These are phyloP conservation scores for Panaeolus cyanescens DNA, from an alignment of 768 basidiomycete species.

Conservation along the genomic window DNA sequence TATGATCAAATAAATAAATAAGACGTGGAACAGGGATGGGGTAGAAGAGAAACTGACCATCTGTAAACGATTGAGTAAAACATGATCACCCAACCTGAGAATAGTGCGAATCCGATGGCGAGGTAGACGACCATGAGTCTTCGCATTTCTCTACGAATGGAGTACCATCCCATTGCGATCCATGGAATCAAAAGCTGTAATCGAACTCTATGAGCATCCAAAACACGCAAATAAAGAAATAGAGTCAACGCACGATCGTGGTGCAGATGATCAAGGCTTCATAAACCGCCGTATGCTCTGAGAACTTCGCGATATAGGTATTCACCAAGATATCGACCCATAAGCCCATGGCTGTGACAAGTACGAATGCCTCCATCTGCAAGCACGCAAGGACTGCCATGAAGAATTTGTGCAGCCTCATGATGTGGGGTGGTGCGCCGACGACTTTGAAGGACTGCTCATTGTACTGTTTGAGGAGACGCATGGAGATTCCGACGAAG, in stretches of 20 bases:
- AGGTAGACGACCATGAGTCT: constrained; percentile 45
- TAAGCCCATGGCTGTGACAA: constrained; percentile 50
- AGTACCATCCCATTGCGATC: constrained; percentile 58
- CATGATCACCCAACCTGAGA: constrained; percentile 42
- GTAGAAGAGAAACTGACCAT: constrained; percentile 29
- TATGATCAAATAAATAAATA: neutral
- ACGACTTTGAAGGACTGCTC: constrained; percentile 50
- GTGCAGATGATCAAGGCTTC: constrained; percentile 46
- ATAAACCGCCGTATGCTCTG: constrained; percentile 42
- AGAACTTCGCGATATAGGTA: constrained; percentile 44
- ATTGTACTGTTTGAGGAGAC: constrained; percentile 50
- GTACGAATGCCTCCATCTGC: constrained; percentile 55
- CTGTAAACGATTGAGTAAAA: constrained; percentile 47
- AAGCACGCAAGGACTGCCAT: constrained; percentile 55
- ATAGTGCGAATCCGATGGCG: constrained; percentile 36
- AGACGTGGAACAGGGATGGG: neutral
- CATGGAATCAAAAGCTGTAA: constrained; percentile 51
- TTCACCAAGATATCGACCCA: constrained; percentile 58
- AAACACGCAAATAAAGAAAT: neutral
- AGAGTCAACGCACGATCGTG: constrained; percentile 36
- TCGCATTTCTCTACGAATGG: constrained; percentile 49
- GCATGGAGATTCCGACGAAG: constrained; percentile 44
- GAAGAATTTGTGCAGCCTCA: constrained; percentile 55
- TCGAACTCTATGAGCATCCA: neutral
- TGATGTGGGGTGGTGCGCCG: constrained; percentile 52